Evolutionary conservation across 257 asterid species (phyloP).

Genomic region (Eustoma russellianum): DNA sequence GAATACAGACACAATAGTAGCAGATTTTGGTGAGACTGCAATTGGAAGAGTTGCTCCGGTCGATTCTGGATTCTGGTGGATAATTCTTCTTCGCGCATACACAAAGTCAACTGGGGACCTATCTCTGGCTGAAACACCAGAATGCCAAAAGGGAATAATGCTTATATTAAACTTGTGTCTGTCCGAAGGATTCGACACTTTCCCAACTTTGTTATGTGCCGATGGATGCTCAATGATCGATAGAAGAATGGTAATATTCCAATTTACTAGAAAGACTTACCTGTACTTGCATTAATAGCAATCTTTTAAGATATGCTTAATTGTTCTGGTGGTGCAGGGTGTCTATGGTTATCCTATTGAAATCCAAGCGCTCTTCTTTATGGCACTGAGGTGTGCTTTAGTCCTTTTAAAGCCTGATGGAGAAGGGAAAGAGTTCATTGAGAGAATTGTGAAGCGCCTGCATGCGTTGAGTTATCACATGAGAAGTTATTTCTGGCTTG

Average conservation of each 20-base stretch:
- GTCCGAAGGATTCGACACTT: constrained; percentile 73
- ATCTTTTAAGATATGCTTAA: not conserved
- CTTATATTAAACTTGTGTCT: constrained; percentile 56
- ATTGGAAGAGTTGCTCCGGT: constrained; percentile 82
- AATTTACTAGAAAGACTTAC: not conserved
- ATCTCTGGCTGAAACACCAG: constrained; percentile 53
- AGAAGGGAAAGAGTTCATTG: constrained; percentile 56
- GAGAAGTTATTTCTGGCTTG: constrained; percentile 75
- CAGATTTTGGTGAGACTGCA: constrained; percentile 81
- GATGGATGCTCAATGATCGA: constrained; percentile 84
- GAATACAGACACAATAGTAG: constrained; percentile 48
- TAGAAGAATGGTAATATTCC: constrained; percentile 57
- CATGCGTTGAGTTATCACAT: constrained; percentile 71
- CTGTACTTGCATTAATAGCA: not conserved
- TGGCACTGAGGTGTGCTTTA: constrained; percentile 61
- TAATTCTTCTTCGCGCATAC: constrained; percentile 71
- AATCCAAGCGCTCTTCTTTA: constrained; percentile 72
- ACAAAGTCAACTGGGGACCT: constrained; percentile 66
- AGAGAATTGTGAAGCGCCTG: constrained; percentile 62
- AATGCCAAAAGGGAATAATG: constrained; percentile 76
- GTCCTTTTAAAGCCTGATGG: constrained; percentile 53
- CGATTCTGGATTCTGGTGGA: constrained; percentile 92
- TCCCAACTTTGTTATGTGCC: constrained; percentile 72
- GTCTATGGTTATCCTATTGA: constrained; percentile 74
- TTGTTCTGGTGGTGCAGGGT: constrained; percentile 35